Conservation (phyloP, 345 rosid genomes). For the Lumnitzera littorea region DNA sequence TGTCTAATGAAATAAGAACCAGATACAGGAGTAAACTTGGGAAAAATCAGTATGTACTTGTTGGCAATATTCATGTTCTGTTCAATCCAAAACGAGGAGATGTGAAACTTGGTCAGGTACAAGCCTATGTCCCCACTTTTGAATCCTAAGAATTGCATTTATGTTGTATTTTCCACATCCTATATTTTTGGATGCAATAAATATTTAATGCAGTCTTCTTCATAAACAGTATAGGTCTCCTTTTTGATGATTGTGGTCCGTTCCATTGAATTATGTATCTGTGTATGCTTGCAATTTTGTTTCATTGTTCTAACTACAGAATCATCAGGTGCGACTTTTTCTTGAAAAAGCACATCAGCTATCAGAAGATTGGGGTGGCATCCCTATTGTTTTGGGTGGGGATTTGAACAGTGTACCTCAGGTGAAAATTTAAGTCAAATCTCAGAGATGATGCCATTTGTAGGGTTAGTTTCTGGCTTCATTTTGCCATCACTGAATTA, state of each 20-base stretch:
- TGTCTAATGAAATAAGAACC: neutral
- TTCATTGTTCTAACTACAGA: constrained; percentile 4
- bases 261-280: neutral
- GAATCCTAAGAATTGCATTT: neutral
- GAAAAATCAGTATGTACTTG: constrained; percentile 42
- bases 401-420: constrained; percentile 78
- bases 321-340: constrained; percentile 53
- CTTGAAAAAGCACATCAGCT: constrained; percentile 70
- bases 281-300: neutral
- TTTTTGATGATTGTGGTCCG: too few relatives aligned
- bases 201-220: too few relatives aligned
- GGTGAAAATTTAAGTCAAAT: constrained; percentile 28
- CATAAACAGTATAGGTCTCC: too few relatives aligned
- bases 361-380: constrained; percentile 71
- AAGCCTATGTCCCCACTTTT: constrained; percentile 8
- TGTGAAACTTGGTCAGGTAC: constrained; percentile 84
- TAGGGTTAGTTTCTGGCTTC: neutral
- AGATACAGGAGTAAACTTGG: constrained; percentile 25
- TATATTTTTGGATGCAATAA: neutral
- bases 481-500: constrained; percentile 3
- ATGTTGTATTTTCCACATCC: neutral
- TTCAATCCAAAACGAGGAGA: constrained; percentile 89
- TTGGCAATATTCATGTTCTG: constrained; percentile 74
- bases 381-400: constrained; percentile 74
- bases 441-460: neutral